Evolutionary conservation across 306 rosid species (phyloP), one percentile per base, ranked within the genome.

Genomic region (Bauhinia variegata): DNA sequence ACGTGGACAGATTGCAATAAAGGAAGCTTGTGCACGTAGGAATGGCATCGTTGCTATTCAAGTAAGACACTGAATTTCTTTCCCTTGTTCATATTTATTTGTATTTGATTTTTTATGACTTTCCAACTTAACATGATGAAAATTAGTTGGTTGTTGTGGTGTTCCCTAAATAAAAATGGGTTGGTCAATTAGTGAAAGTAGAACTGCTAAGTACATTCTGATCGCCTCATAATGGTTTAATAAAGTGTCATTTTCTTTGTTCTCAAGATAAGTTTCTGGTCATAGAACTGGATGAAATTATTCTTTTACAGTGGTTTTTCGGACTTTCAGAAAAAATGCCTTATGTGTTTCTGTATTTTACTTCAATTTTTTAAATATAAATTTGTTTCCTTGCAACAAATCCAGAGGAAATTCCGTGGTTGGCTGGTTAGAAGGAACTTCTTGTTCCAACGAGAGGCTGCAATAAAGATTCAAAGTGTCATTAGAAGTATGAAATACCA

Each of bases 371-470:
- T 46, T 19, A 50, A 47, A 28, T 54, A 12, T 36, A 70, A 46
- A 60, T 42, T 50, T 11, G 28, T 30, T 68, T 61, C 14, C 58
- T 69, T 71, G 10, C 28, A 62, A 68, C 60, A 18, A 72, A 59
- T 79, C 33, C 77, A 92, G 96, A 92, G 86, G 57, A 71, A 71
- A 72, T 92, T 74, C 60, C 93, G 89, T 38, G 77, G 91, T 74
- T 84, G 86, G 93, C 75, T 87, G 65, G 81, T 61, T 56, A 79
- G 79, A 75, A 86, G 72, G 46, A 63, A 84, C 28, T 81, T 82
- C 70, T 54, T 74, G 64, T 55, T 81, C 59, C 89, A 60, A 76
- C 78, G 78, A 81, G 76, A 68, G 7, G 88, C 91, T 65, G 80
- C 57, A 28, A 58, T 84, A 70, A 84, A 83, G 75, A 70, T 92